phyloP scores from a whole-genome alignment of 768 basidiomycete genomes.

The Leucogyrophana mollusca region DNA sequence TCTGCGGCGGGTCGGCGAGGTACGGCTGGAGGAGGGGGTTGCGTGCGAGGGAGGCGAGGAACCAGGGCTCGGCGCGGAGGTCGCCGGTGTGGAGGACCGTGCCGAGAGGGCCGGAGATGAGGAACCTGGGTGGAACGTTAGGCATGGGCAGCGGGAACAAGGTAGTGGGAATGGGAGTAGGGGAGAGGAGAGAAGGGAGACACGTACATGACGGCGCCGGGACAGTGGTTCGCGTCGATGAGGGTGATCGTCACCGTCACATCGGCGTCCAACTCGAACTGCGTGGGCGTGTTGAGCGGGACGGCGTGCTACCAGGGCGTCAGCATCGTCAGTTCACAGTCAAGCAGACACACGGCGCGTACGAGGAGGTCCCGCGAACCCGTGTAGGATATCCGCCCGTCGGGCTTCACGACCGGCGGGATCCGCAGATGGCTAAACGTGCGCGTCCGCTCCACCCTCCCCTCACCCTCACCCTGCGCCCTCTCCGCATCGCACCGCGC shows the following conservation, averaged over 20 bases:
- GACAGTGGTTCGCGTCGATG: conserved; percentile 93
- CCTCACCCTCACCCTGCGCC: conserved; percentile 4
- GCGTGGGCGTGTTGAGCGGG: conserved; percentile 63
- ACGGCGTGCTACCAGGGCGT: conserved; percentile 45
- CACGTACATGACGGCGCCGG: conserved; percentile 86
- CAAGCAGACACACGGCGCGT: conserved; percentile 20
- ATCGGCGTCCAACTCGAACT: conserved; percentile 52
- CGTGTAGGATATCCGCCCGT: conserved; percentile 46
- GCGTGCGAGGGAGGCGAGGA: conserved; percentile 61
- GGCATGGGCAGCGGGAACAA: too few species aligned
- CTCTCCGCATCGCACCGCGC: conserved; percentile 45
- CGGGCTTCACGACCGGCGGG: conserved; percentile 42
- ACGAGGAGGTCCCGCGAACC: conserved; percentile 72
- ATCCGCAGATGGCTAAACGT: conserved; percentile 72
- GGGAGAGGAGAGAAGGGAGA: not conserved
- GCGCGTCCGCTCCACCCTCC: conserved; percentile 23
- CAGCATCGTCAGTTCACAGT: not conserved
- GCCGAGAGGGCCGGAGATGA: conserved; percentile 68
- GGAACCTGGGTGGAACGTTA: conserved; percentile 56
- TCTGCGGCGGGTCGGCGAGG: conserved; percentile 38
- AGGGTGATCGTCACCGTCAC: conserved; percentile 72
- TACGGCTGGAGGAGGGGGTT: conserved; percentile 78
- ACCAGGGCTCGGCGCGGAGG: conserved; percentile 83
- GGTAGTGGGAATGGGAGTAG: not conserved
- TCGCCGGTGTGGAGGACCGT: conserved; percentile 92